phyloP scores from a whole-genome alignment of 2,329 filamentous ascomycete species.

The Colletotrichum musae region DNA sequence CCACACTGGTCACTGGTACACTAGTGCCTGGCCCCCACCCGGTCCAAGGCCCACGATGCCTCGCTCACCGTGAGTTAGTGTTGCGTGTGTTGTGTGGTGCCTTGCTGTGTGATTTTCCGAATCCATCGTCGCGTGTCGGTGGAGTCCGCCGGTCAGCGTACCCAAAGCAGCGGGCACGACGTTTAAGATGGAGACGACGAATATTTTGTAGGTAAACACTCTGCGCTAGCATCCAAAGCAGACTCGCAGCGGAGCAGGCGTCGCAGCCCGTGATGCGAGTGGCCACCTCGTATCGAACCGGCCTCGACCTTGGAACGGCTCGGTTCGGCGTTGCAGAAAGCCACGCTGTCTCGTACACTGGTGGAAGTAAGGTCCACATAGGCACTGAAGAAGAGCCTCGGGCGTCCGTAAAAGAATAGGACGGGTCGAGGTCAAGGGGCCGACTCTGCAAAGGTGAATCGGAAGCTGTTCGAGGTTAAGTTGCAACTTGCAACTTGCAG shows the following conservation, averaged over 20 bases:
- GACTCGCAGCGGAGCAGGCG: slow-evolving; percentile 29
- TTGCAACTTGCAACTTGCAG: too few relatives aligned
- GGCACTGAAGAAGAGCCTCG: too few relatives aligned
- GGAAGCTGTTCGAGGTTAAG: too few relatives aligned
- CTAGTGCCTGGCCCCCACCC: not conserved
- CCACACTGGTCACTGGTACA: too few relatives aligned
- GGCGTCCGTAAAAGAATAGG: too few relatives aligned
- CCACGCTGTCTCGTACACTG: too few relatives aligned
- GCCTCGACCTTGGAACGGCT: not conserved
- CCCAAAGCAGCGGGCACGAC: not conserved
- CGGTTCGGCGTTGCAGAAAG: not conserved
- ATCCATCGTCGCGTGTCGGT: slow-evolving; percentile 35
- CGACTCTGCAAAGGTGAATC: too few relatives aligned
- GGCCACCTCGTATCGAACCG: not conserved
- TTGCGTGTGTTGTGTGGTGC: too few relatives aligned
- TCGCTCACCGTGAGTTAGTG: too few relatives aligned
- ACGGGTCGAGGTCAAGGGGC: too few relatives aligned
- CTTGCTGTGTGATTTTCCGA: not conserved
- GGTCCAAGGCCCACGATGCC: too few relatives aligned
- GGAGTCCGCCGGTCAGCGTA: slow-evolving; percentile 23
- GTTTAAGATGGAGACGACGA: slow-evolving; percentile 32
- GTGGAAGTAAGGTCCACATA: too few relatives aligned
- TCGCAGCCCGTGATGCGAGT: slow-evolving; percentile 15
- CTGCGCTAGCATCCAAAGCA: slow-evolving; percentile 28
- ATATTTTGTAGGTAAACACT: slow-evolving; percentile 35